Base-by-base conservation (phyloP, 2,329 filamentous ascomycete genomes). In the Aureobasidium sp. region DNA sequence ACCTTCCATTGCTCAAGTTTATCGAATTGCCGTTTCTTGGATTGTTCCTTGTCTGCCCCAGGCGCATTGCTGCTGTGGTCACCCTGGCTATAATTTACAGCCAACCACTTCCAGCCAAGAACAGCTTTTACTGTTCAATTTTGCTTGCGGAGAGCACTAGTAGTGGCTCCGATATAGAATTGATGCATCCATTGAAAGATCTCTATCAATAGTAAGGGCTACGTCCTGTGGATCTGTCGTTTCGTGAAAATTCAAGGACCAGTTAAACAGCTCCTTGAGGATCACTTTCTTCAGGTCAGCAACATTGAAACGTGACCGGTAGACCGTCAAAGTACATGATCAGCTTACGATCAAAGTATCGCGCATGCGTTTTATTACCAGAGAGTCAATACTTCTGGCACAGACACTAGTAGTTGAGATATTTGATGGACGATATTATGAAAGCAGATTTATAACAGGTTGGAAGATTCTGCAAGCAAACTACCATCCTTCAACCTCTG, bases 401-500 rank as follows among this genome's bases (percentile, higher is more conserved):
- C 9, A 29, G 1, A 17, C 7, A 48, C 17, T 7, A 48, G 7
- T n/a, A n/a, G 14, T n/a, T n/a, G 11, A 6, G 24, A 15, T 45
- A 17, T 45, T 4, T 17, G 2, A n/a, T n/a, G 6, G 24, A 9
- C 2, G 9, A 27, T 1, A n/a, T 3, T 1, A n/a, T 3, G 7
- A 29, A n/a, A 48, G 33, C 19, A 39, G 15, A n/a, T 17, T 8
- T 15, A 29, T 37, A 14, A 14, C 19, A 8, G 12, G 3, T 40
- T n/a, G 12, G 42, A 15, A 14, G 19, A 8, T 17, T 6, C 14
- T 31, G 12, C 22, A 27, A 33, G 39, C 52, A 17, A 6, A 31
- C 31, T 70, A 88, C 85, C 88, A 91, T 0, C 85, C 86, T 27
- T 85, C 81, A n/a, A 91, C 69, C 54, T 84, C 76, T 69, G 78